Evolutionary conservation across 768 basidiomycete genomes (phyloP).

Genomic region (Phaffia tasmanica): DNA sequence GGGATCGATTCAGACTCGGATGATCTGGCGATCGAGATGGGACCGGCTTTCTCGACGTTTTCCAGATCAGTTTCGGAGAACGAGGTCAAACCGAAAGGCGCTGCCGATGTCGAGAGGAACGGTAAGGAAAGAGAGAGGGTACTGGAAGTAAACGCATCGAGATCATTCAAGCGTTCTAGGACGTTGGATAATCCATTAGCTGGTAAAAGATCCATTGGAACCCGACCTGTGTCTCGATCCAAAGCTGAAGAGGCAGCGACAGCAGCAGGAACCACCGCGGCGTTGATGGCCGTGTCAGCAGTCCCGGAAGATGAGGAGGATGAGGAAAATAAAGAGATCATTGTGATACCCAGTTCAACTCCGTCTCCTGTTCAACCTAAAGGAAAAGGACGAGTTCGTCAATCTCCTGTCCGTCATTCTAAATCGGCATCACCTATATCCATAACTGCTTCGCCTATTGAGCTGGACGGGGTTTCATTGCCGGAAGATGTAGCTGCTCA

Average conservation of each 20-base stretch:
- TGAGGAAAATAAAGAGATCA: neutral
- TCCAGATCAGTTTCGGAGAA: neutral
- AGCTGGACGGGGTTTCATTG: neutral
- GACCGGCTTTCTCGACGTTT: conserved; percentile 1
- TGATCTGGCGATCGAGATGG: conserved; percentile 4
- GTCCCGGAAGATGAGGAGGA: conserved; percentile 22
- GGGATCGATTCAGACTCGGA: neutral
- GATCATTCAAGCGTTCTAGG: no score
- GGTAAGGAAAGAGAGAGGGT: conserved; percentile 37
- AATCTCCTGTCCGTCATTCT: no score
- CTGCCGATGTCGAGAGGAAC: conserved; percentile 1
- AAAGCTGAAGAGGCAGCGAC: no score
- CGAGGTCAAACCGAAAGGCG: neutral
- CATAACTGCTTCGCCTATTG: no score
- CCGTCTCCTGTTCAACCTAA: no score
- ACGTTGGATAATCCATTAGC: no score
- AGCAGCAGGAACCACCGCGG: no score
- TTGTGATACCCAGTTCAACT: no score
- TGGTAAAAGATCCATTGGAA: no score
- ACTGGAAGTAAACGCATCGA: conserved; percentile 30
- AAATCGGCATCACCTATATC: no score
- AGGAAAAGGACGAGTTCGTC: no score
- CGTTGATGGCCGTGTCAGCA: neutral
- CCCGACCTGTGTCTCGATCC: no score
- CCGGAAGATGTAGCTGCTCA: conserved; percentile 25